Evolutionary conservation across 257 asterid genomes (phyloP), one percentile per base, ranked within the genome.

Genomic region (Scutellaria galericulata): DNA sequence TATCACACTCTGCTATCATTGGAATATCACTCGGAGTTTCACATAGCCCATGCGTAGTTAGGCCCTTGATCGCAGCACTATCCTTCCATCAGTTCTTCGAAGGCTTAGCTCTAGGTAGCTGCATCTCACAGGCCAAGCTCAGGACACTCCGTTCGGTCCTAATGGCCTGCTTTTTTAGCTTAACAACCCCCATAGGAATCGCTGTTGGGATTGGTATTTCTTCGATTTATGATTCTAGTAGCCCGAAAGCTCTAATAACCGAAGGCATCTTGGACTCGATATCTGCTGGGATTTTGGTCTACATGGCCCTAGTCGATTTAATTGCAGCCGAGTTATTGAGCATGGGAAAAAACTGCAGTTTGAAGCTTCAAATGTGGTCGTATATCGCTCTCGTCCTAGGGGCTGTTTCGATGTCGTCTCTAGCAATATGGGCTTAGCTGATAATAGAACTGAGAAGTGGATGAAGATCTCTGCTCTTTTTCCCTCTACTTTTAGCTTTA

Each of bases 81-180:
- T 83, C 97, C 13, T 91, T 89, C 84, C 96, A 91, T 60, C 96
- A 89, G 47, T 89, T 91, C 82, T 91, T 91, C 1, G 96, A 91
- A 80, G 97, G 93, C 3, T 88, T 91, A 70, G 97, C 96, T 35
- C 75, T 91, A 37, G 96, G 97, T 7, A 95, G 95, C 59, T 91
- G 97, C 88, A 89, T 91, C 42, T 87, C 96, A 13, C 90, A 88
- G 74, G 96, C 97, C 44, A 79, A 78, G 60, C 85, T 91, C 9
- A 75, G 73, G 50, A 71, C 83, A 56, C 74, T 86, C 20, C 91
- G 78, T n/a, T 72, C 93, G 13, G 71, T 86, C 18, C 5, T 87
- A 37, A 91, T 89, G 96, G 96, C 97, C 5, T 84, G 87, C 10
- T 87, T 87, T 73, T 91, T 87, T 7, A 91, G 91, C 63, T 9